Evolutionary conservation across 1,284 basidiomycete species (phyloP), one percentile per base, ranked within the genome.

Genomic region (Cutaneotrichosporon curvatum): DNA sequence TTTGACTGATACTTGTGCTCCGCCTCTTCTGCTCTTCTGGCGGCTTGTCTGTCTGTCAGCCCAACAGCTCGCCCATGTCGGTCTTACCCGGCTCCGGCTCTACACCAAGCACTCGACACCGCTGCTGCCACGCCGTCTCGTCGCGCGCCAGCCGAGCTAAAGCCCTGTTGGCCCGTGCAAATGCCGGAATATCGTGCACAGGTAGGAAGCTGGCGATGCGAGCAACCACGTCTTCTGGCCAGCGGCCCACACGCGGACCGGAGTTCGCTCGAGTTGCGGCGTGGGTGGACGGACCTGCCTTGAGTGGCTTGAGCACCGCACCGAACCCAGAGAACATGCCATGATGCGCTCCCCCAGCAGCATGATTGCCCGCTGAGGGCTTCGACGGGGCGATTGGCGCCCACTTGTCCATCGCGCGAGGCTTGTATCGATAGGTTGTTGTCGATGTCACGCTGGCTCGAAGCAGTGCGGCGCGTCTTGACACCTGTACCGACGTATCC

Each of bases 161-260:
- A 23, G 84, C 79, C 43, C 80, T 78, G 47, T 78, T 85, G 30
- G 75, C 76, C 33, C 81, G 76, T 10, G 84, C 80, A 60, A 91
- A 86, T 2, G 79, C 75, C 1, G 85, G 81, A 16, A 92, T 69
- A 65, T 90, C 87, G 20, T 85, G 80, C 15, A 94, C 71, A 4
- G 88, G 81, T 18, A 89, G 75, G 63, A 81, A 78, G 5, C 76
- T 72, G 51, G 91, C 75, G 47, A 94, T 76, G 42, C 83, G 74
- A 21, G 85, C 72, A 63, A 92, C 83, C 4, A 91, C 72, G 57
- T 84, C 81, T 35, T 79, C 76, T 10, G 90, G 87, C 22, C 92
- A 79, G 23, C 79, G 78, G 9, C 90, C 90, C 44, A 92, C 78
- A 50, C 79, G 75, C 36, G 61, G 62, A 1, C 76, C 74, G 30